A percentile compares a stretch with the other conserved stretches of the same genome.
Conservation (phyloP, 441 rosid species). For the Croton laevigatus region DNA sequence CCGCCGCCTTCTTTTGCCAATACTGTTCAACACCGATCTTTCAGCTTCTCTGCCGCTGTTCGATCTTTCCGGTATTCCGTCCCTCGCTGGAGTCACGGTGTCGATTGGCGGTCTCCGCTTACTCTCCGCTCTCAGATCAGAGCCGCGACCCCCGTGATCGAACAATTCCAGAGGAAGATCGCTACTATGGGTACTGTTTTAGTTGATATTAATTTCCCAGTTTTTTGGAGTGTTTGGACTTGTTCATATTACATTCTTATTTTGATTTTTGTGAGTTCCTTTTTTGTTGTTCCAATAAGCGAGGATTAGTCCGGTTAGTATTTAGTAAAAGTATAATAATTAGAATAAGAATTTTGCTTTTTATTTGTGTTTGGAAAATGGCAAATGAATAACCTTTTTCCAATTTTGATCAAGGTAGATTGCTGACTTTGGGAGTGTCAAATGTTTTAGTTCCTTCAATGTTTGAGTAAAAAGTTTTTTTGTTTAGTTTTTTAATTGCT, state of each 20-base stretch:
- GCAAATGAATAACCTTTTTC: background rate
- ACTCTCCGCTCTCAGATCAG: slow-evolving; percentile 70
- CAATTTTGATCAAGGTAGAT: background rate
- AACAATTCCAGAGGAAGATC: slow-evolving; percentile 62
- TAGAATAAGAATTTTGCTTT: background rate
- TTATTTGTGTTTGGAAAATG: background rate
- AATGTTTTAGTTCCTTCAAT: background rate
- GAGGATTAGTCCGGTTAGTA: background rate
- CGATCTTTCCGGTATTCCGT: slow-evolving; percentile 51
- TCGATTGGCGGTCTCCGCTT: slow-evolving; percentile 58
- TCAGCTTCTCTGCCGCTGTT: slow-evolving; percentile 47
- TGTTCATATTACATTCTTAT: background rate
- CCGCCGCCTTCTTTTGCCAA: slow-evolving; percentile 14
- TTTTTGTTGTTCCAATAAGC: too few relatives aligned
- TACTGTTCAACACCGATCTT: slow-evolving; percentile 41
- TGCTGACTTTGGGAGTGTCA: background rate
- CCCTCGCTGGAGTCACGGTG: slow-evolving; percentile 74
- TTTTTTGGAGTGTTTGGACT: slow-evolving; percentile 18
- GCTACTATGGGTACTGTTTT: slow-evolving; percentile 71
- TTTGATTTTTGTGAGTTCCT: background rate
- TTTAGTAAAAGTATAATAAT: background rate
- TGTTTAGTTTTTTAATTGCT: too few relatives aligned
- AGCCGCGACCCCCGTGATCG: slow-evolving; percentile 51
- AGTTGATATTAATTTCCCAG: slow-evolving; percentile 3
- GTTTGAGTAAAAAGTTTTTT: background rate